phyloP scores from a whole-genome alignment of 1,284 basidiomycete genomes.

The Xerocomus minutiporus region DNA sequence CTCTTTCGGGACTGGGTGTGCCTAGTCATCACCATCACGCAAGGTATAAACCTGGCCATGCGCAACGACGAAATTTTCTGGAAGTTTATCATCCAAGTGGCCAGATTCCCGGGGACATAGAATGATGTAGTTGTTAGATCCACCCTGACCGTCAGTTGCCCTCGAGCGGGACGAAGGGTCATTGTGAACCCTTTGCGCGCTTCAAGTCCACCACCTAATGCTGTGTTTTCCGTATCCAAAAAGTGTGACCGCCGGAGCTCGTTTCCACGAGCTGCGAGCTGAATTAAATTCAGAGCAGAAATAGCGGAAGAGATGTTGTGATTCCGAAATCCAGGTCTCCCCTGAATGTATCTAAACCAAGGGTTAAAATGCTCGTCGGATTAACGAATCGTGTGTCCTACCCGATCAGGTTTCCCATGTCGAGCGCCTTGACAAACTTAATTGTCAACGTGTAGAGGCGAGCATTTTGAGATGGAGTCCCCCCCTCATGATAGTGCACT shows the following conservation, averaged over 20 bases:
- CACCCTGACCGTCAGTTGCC: not conserved
- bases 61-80: not conserved
- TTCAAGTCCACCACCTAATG: not conserved
- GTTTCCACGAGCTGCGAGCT: not conserved
- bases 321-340: not conserved
- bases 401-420: not conserved
- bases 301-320: not conserved
- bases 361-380: not conserved
- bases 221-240: not conserved
- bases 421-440: not conserved
- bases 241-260: not conserved
- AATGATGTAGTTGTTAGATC: not conserved
- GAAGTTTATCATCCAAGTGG: not conserved
- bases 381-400: not conserved
- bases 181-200: not conserved
- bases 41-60: not conserved
- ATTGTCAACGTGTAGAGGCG: not conserved
- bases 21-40: not conserved
- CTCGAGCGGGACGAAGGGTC: not conserved
- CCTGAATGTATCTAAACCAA: not conserved
- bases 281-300: not conserved
- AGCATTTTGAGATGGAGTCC: not conserved
- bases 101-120: not conserved
- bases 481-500: not conserved
- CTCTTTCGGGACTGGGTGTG: not conserved